Evolutionary conservation across 2,329 filamentous ascomycete genomes (phyloP).

Genomic region (Basipetospora chlamydospora): DNA sequence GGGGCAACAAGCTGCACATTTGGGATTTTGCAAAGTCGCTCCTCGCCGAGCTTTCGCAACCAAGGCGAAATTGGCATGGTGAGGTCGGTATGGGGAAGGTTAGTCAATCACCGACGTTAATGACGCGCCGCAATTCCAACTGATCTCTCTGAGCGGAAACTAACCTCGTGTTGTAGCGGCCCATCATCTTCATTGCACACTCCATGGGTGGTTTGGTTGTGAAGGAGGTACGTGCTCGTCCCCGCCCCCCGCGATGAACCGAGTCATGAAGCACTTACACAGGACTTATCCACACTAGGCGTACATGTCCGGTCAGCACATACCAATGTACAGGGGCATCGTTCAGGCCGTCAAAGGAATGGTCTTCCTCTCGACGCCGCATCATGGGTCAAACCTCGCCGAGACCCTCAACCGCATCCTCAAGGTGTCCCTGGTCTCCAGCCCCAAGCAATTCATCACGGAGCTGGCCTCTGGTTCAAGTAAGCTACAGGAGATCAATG

Average conservation of each 20-base stretch:
- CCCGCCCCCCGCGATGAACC: neutral
- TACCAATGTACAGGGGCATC: neutral
- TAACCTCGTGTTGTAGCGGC: neutral
- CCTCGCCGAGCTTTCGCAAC: neutral
- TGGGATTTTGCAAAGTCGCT: constrained; percentile 13
- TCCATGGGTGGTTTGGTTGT: constrained; percentile 1
- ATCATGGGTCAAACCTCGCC: neutral
- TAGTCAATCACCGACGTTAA: no score
- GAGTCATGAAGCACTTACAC: neutral
- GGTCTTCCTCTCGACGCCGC: neutral
- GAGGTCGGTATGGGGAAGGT: no score
- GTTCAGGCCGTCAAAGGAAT: neutral
- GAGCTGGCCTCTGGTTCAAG: neutral
- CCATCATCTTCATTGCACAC: constrained; percentile 1
- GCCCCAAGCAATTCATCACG: neutral
- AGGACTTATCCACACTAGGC: neutral
- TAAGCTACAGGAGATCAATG: neutral
- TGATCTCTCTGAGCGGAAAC: no score
- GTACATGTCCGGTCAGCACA: neutral
- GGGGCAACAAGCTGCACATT: constrained; percentile 6
- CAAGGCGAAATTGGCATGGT: neutral
- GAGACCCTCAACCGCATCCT: neutral
- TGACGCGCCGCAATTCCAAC: no score
- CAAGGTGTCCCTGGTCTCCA: neutral
- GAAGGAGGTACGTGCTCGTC: neutral